Evolutionary conservation across 1,284 basidiomycete genomes (phyloP), one percentile per base, ranked within the genome.

Genomic region (Sphaerobolus stellatus): DNA sequence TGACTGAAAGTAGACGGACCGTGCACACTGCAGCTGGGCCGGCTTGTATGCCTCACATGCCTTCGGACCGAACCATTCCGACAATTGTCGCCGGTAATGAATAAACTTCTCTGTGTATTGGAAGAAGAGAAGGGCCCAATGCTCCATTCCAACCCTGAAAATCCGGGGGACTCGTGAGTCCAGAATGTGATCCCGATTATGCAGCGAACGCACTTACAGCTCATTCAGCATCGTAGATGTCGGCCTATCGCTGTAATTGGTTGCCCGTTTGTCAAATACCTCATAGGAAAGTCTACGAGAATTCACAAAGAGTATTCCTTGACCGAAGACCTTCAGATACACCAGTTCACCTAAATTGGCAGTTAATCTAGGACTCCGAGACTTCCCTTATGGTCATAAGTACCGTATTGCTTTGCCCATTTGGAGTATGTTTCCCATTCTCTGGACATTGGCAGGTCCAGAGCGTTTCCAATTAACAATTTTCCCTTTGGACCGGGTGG

Each of bases 391-490:
- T 38, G 18, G 11, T 36, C 18, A 38, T 22, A 38, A 16, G n/a
- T n/a, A 62, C 64, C 62, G 46, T 63, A 64, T 25, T 52, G 47
- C 11, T 56, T 56, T 16, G 48, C 48, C 60, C 62, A 63, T 14
- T 59, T 28, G 14, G 50, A 50, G 27, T 62, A 63, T 2, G 56
- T 55, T 14, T 54, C 49, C 48, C 57, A 62, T 6, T 52, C 56
- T 22, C 57, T 53, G 11, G 29, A 36, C 25, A 55, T 58, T 1
- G 64, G 58, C 5, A 65, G 50, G 34, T 64, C 59, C 4, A 58
- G 48, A 2, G 61, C 45, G 46, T 66, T 64, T 2, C 63, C 64
- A 33, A 63, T 18, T 20, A 66, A 22, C 5, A 62, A 62, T 16
- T 38, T 16, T 38, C 36, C n/a, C n/a, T 16, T 16, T 22, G 36